These are phyloP conservation scores for Citrus sp. DNA, from an alignment of 345 rosid species.

Conservation along the genomic window DNA sequence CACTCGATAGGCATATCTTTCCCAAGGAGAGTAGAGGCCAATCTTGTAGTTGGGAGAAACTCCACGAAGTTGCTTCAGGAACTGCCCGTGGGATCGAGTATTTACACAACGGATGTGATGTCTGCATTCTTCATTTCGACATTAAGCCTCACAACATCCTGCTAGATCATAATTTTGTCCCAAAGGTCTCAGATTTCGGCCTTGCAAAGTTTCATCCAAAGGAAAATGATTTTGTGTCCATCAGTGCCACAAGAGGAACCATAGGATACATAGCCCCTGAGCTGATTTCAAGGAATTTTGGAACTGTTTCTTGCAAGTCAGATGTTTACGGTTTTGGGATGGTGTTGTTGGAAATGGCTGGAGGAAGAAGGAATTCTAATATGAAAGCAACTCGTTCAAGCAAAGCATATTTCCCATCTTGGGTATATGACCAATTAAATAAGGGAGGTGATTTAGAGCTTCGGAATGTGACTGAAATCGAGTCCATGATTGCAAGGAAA, in stretches of 20 bases:
- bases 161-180: slow-evolving; percentile 13
- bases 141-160: slow-evolving; percentile 21
- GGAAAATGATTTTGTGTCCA: slow-evolving; percentile 16
- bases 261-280: slow-evolving; percentile 13
- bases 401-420: slow-evolving; percentile 10
- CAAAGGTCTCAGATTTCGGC: slow-evolving; percentile 36
- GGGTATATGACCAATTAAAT: slow-evolving; percentile 21
- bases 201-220: slow-evolving; percentile 21
- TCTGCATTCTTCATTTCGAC: slow-evolving; percentile 29
- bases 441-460: slow-evolving; percentile 26
- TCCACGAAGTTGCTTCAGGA: slow-evolving; percentile 18
- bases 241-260: slow-evolving; percentile 19
- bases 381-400: slow-evolving; percentile 1
- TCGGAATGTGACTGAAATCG: slow-evolving; percentile 10
- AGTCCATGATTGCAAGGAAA: slow-evolving; percentile 25
- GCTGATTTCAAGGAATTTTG: slow-evolving; percentile 10
- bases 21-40: background rate
- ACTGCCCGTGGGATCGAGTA: slow-evolving; percentile 29
- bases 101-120: slow-evolving; percentile 22
- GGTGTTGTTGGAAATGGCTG: slow-evolving; percentile 15
- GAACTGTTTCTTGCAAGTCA: background rate
- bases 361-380: slow-evolving; percentile 3
- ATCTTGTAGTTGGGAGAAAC: background rate
- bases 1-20: slow-evolving; percentile 3
- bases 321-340: slow-evolving; percentile 18